A percentile compares a stretch with the other conserved stretches of the same genome.
These are phyloP conservation scores for Pythium phragmiticola DNA, from an alignment of 352 stramenopile species.

Conservation along the genomic window DNA sequence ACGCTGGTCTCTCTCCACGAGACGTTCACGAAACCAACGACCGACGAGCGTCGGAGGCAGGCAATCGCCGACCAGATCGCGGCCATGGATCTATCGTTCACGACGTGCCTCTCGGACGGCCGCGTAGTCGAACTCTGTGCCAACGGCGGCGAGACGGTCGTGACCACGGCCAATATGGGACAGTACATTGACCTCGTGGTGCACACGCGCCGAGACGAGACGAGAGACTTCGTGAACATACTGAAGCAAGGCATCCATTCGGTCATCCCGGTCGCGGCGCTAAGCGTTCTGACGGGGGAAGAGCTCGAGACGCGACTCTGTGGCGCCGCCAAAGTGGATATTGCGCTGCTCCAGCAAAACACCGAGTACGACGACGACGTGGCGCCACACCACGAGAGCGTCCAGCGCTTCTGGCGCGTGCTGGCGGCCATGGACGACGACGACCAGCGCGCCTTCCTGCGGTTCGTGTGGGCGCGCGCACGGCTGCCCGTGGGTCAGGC, in stretches of 20 bases:
- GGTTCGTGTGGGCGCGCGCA: constrained; percentile 82
- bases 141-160: constrained; percentile 32
- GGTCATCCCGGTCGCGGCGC: constrained; percentile 64
- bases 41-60: not conserved
- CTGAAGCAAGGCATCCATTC: constrained; percentile 75
- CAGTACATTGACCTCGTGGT: constrained; percentile 52
- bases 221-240: constrained; percentile 52
- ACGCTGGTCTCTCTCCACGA: constrained; percentile 36
- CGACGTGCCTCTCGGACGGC: constrained; percentile 70
- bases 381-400: constrained; percentile 54
- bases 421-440: constrained; percentile 55
- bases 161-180: constrained; percentile 49
- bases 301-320: constrained; percentile 78
- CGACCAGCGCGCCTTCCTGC: constrained; percentile 72
- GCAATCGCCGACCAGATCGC: constrained; percentile 47
- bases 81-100: constrained; percentile 75
- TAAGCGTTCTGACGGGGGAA: constrained; percentile 56
- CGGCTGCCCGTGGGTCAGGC: constrained; percentile 53
- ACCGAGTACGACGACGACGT: constrained; percentile 87
- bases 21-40: constrained; percentile 17
- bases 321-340: constrained; percentile 68
- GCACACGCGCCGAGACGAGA: constrained; percentile 40
- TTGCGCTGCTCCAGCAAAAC: constrained; percentile 65
- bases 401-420: constrained; percentile 81
- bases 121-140: constrained; percentile 42